Evolutionary conservation across 2,329 filamentous ascomycete species (phyloP), one percentile per base, ranked within the genome.

Genomic region (Aspergillus awamori): DNA sequence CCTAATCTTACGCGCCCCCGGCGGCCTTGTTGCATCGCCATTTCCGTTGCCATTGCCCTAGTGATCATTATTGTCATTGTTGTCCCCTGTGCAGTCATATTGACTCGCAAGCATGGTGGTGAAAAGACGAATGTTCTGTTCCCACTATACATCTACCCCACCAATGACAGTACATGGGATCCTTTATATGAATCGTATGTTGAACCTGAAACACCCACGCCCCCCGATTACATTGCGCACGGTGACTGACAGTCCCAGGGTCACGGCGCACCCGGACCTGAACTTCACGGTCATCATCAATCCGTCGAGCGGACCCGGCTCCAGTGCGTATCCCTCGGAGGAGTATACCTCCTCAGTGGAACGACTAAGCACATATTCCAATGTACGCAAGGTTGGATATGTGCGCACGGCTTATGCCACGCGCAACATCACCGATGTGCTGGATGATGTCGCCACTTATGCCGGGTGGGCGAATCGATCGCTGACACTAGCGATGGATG

Each of bases 351-450:
- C 66, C 8, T 74, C 69, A 1, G 69, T 80, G 24, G 64, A 70
- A 6, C 72, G 70, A 55, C 69, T 81, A 4, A 79, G 79, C 60
- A 69, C 65, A 7, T 75, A 76, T 54, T 17, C 69, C 48, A 80
- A 81, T 59, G 73, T 78, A 15, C 66, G 70, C 0, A 70, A 75
- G 2, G 63, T 81, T n/a, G 79, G 79, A 11, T 81, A 81, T 58
- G 75, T 81, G 11, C 72, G 72, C 5, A 79, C 77, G 1, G 59
- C 61, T 5, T 78, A 78, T 59, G 76, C 69, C 2, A 63, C 62
- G 1, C 64, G 74, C 17, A 64, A 71, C 51, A 60, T 74, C n/a
- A 54, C 68, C 3, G 68, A 67, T 3, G 74, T 81, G 15, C 62
- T 73, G 24, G 60, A 66, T 3, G 75, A 81, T 15, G 69, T 81